These are phyloP conservation scores for Syncephalastrum racemosum DNA, from an alignment of 371 early-diverging fungal genomes.

Conservation along the genomic window DNA sequence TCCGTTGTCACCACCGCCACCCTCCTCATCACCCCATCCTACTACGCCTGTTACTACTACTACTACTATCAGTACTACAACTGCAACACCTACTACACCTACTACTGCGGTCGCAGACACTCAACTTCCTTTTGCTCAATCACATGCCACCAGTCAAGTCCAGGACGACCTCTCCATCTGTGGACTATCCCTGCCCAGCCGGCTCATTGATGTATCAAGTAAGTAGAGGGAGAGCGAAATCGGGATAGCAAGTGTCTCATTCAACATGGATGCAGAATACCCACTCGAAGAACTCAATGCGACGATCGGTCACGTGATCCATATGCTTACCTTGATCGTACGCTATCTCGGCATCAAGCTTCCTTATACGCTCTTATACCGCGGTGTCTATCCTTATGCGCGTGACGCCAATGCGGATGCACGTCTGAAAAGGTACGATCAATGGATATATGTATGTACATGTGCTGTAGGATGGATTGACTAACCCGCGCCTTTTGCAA, in stretches of 20 bases:
- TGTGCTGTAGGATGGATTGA: too few relatives aligned
- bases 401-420: constrained; percentile 10
- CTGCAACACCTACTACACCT: background rate
- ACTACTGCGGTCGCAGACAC: background rate
- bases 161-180: constrained; percentile 59
- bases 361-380: constrained; percentile 65
- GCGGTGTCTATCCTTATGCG: constrained; percentile 56
- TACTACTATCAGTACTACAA: too few relatives aligned
- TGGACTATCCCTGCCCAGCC: constrained; percentile 45
- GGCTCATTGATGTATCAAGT: constrained; percentile 48
- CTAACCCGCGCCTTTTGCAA: too few relatives aligned
- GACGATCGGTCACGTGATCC: constrained; percentile 75
- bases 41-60: too few relatives aligned
- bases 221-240: background rate
- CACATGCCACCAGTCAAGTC: background rate
- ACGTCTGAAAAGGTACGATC: too few relatives aligned
- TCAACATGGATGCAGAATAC: constrained; percentile 21
- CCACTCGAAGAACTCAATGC: constrained; percentile 80
- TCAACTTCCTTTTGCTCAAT: constrained; percentile 14
- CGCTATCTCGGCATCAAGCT: constrained; percentile 77
- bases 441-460: too few relatives aligned
- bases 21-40: too few relatives aligned
- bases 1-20: background rate
- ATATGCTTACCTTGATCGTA: constrained; percentile 75
- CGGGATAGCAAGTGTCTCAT: too few relatives aligned